Conservation (phyloP, 108 stramenopile genomes). For the Nitzschia sp. region DNA sequence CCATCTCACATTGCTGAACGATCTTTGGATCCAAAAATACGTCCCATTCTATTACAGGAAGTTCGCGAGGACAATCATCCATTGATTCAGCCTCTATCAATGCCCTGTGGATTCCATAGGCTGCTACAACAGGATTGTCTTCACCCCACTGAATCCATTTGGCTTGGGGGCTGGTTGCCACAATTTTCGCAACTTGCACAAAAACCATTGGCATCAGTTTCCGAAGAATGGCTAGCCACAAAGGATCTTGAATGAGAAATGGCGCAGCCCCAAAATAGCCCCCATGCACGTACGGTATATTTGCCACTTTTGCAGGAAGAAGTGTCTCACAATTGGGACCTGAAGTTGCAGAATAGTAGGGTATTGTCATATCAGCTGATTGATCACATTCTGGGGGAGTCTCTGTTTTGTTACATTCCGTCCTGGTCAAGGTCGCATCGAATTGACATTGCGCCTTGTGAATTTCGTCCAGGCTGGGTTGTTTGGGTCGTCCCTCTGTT, state of each 20-base stretch:
- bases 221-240: slow-evolving; percentile 75
- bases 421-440: no score
- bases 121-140: slow-evolving; percentile 89
- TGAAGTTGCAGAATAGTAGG: slow-evolving; percentile 39
- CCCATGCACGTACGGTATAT: slow-evolving; percentile 83
- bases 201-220: slow-evolving; percentile 85
- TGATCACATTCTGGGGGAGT: no score
- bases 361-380: not conserved
- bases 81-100: not conserved
- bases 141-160: slow-evolving; percentile 88
- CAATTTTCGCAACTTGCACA: slow-evolving; percentile 75
- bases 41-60: slow-evolving; percentile 71
- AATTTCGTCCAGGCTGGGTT: no score
- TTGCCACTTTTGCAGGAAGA: slow-evolving; percentile 53
- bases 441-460: no score
- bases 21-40: slow-evolving; percentile 79
- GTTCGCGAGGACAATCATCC: not conserved
- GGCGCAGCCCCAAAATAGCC: slow-evolving; percentile 88
- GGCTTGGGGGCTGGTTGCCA: slow-evolving; percentile 47
- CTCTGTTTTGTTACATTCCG: no score
- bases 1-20: slow-evolving; percentile 63
- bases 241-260: slow-evolving; percentile 76
- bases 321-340: slow-evolving; percentile 63
- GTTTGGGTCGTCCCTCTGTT: no score
- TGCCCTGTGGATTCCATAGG: slow-evolving; percentile 73